Base-by-base conservation (phyloP, 2,329 filamentous ascomycete species). In the Aspergillus vadensis region DNA sequence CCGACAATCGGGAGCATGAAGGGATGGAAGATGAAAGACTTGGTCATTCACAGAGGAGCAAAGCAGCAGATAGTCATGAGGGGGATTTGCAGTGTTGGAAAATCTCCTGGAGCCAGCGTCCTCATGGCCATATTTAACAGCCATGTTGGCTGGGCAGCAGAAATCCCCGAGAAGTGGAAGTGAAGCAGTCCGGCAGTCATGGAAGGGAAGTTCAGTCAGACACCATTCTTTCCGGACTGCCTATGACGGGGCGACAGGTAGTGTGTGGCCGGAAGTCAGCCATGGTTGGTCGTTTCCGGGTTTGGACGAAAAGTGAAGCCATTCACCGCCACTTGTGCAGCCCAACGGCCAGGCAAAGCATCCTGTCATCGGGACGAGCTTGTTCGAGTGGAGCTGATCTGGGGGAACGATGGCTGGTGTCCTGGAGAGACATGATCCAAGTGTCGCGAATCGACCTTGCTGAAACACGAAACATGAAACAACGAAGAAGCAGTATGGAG, bases 1-100 rank as follows among this genome's bases (percentile, higher is more conserved):
- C 57, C 41, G 21, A 62, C 60, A 30, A 62, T 59, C 52, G 60
- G 62, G 55, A 64, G 58, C 54, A 53, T 50, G 47, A 51, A 27
- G 25, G 14, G 21, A 36, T 43, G 21, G 12, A 50, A 17, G 21
- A 12, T 25, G n/a, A 19, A 19, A 17, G 48, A 27, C 27, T 32
- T 30, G 47, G 27, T 51, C 53, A 47, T 55, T 55, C 39, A 36
- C 32, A 36, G 32, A 12, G 12, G 32, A 36, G 32, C 10, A 47
- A 47, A n/a, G 27, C 15, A 32, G 27, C 17, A 32, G 41, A 44
- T 55, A 12, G 27, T 17, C 27, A 8, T 47, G 51, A 14, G 14
- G 39, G 30, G 39, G 15, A 17, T 27, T 17, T 23, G 21, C 21
- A 23, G 39, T 44, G 39, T 21, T 30, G n/a, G 36, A 17, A 50